phyloP scores from a whole-genome alignment of 495 filamentous ascomycete genomes.

The Penicillium longicatenatum region DNA sequence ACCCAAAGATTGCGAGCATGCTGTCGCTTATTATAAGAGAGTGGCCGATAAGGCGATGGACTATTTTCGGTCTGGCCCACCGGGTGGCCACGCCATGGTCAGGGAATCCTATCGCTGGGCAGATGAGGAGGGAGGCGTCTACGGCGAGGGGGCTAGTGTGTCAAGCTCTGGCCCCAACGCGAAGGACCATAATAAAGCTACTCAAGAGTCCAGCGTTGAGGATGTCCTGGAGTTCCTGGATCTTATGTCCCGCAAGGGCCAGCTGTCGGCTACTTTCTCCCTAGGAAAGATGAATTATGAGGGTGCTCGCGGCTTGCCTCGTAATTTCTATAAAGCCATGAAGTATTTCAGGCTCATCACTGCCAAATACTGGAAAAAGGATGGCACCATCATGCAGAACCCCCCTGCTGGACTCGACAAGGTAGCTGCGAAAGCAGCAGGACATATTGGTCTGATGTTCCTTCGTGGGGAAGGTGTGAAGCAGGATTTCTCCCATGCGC shows the following conservation, averaged over 20 bases:
- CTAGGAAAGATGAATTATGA: slow-evolving; percentile 90
- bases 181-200: slow-evolving; percentile 67
- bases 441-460: slow-evolving; percentile 91
- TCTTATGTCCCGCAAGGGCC: slow-evolving; percentile 89
- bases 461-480: slow-evolving; percentile 86
- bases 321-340: slow-evolving; percentile 73
- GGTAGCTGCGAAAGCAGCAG: slow-evolving; percentile 83
- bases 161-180: slow-evolving; percentile 88
- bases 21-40: slow-evolving; percentile 84
- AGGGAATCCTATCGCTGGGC: slow-evolving; percentile 74
- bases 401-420: slow-evolving; percentile 67
- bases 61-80: slow-evolving; percentile 85
- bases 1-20: slow-evolving; percentile 81
- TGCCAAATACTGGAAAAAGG: slow-evolving; percentile 84
- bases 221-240: slow-evolving; percentile 95
- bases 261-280: slow-evolving; percentile 88
- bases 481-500: slow-evolving; percentile 74
- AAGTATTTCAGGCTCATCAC: slow-evolving; percentile 82
- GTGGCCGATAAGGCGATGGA: slow-evolving; percentile 92
- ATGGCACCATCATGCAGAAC: slow-evolving; percentile 60
- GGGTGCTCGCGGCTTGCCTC: slow-evolving; percentile 72
- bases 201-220: slow-evolving; percentile 80
- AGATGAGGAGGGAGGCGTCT: slow-evolving; percentile 90
- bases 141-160: slow-evolving; percentile 92
- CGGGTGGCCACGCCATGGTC: slow-evolving; percentile 78